Conservation (phyloP, 129 eudicot species). For the Lactuca saligna region DNA sequence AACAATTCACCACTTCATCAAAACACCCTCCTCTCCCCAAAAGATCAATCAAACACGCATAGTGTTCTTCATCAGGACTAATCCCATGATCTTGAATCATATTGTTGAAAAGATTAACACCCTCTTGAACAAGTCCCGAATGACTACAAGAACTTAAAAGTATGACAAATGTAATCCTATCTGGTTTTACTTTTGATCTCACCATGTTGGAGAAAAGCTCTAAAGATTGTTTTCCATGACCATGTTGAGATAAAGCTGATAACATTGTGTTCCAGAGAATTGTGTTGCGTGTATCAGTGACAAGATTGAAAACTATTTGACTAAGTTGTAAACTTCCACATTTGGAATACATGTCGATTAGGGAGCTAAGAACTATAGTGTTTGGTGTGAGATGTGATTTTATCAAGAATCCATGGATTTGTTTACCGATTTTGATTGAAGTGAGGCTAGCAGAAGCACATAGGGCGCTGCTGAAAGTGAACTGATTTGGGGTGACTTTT, state of each 20-base stretch:
- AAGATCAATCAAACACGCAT: conserved; percentile 76
- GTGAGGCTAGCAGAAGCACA: conserved; percentile 59
- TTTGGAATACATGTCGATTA: conserved; percentile 83
- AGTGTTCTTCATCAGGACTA: conserved; percentile 70
- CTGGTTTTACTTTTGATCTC: conserved; percentile 43
- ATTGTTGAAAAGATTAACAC: conserved; percentile 43
- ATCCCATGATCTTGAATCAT: conserved; percentile 37
- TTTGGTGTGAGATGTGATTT: conserved; percentile 52
- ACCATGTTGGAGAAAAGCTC: conserved; percentile 54
- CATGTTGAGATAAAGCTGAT: conserved; percentile 81
- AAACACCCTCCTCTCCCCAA: conserved; percentile 74
- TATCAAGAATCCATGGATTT: conserved; percentile 63
- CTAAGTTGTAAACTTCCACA: conserved; percentile 54
- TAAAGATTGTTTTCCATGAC: conserved; percentile 55
- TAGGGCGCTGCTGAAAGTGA: conserved; percentile 65
- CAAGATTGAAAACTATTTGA: conserved; percentile 39
- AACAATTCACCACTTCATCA: conserved; percentile 49
- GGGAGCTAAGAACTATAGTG: conserved; percentile 59
- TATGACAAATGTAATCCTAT: conserved; percentile 60
- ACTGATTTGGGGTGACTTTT: conserved; percentile 60
- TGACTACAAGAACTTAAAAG: conserved; percentile 75
- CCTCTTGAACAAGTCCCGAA: conserved; percentile 65
- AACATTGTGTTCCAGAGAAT: conserved; percentile 75
- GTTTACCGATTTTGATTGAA: conserved; percentile 56
- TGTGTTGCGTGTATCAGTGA: conserved; percentile 40